Evolutionary conservation across 306 rosid species (phyloP).

Genomic region (Cucumis cinereus): DNA sequence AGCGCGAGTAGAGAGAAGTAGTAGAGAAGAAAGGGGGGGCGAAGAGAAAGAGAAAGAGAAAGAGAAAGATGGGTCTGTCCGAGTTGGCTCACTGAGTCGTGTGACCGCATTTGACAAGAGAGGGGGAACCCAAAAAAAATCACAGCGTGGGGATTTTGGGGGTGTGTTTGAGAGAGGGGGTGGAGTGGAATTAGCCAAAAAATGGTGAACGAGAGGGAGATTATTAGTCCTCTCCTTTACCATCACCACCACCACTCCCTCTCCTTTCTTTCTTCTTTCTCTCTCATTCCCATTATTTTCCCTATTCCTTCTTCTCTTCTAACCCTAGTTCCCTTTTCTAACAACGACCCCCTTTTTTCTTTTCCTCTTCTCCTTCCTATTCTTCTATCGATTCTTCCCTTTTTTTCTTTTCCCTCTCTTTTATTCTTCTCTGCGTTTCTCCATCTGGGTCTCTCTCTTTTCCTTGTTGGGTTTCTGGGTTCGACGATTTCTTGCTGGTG

Average conservation of each 20-base stretch:
- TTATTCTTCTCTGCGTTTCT: background rate
- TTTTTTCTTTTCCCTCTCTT: conserved; percentile 7
- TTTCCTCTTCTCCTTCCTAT: background rate
- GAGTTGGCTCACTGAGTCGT: conserved; percentile 28
- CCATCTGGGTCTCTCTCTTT: background rate
- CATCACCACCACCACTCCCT: conserved; percentile 15
- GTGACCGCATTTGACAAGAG: conserved; percentile 16
- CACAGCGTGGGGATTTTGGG: conserved; percentile 21
- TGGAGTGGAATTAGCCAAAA: conserved; percentile 53
- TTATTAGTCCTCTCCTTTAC: conserved; percentile 34
- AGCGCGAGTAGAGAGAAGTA: conserved; percentile 23
- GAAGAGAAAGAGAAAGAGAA: conserved; percentile 13
- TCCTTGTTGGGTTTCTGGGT: background rate
- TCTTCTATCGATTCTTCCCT: background rate
- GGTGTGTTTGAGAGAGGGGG: conserved; percentile 2
- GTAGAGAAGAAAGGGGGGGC: conserved; percentile 9
- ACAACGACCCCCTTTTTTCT: conserved; percentile 1
- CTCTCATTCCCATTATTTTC: conserved; percentile 18
- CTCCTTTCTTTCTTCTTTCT: conserved; percentile 16
- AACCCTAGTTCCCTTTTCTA: conserved; percentile 18
- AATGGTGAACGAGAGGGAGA: conserved; percentile 52
- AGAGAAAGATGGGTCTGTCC: conserved; percentile 13
- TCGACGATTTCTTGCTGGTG: background rate
- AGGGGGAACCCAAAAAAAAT: conserved; percentile 15
- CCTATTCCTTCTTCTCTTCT: conserved; percentile 14